Conservation (phyloP, 1,139 yeast genomes). For the Geotrichum reessii region DNA sequence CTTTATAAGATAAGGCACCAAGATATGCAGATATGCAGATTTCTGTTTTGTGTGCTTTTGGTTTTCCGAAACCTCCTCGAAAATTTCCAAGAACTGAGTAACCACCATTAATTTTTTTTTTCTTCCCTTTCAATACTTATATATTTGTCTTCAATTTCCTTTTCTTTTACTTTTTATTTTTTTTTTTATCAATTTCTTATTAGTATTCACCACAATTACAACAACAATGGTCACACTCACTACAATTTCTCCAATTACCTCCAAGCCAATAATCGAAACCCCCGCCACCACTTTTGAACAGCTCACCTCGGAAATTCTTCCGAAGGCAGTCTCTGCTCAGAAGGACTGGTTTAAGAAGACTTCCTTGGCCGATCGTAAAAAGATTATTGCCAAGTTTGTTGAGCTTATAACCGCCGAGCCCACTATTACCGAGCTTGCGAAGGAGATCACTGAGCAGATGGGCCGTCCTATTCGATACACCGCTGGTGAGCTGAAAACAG, state of each 20-base stretch:
- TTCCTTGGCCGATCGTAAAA: conserved; percentile 31
- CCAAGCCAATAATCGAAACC: conserved; percentile 30
- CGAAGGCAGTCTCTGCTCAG: conserved; percentile 31
- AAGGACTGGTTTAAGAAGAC: conserved; percentile 29
- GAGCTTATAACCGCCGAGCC: conserved; percentile 30
- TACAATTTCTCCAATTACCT: conserved; percentile 34
- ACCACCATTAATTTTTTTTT: no score
- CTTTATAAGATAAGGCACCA: no score
- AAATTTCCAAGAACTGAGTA: background rate
- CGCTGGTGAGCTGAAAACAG: conserved; percentile 35
- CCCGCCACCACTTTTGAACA: conserved; percentile 29
- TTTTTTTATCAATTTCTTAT: background rate
- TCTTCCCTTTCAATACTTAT: background rate
- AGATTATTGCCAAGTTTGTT: conserved; percentile 29
- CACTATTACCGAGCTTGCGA: conserved; percentile 27
- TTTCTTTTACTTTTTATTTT: background rate
- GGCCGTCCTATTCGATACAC: conserved; percentile 37
- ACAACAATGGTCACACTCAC: conserved; percentile 25
- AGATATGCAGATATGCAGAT: no score
- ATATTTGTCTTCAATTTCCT: background rate
- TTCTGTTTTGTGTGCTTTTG: no score
- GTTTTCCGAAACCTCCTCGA: background rate
- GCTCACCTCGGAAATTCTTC: conserved; percentile 25
- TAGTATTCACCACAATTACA: background rate
- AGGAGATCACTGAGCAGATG: conserved; percentile 36